Conservation (phyloP, 1,284 basidiomycete genomes). For the Melampsora occidentalis region DNA sequence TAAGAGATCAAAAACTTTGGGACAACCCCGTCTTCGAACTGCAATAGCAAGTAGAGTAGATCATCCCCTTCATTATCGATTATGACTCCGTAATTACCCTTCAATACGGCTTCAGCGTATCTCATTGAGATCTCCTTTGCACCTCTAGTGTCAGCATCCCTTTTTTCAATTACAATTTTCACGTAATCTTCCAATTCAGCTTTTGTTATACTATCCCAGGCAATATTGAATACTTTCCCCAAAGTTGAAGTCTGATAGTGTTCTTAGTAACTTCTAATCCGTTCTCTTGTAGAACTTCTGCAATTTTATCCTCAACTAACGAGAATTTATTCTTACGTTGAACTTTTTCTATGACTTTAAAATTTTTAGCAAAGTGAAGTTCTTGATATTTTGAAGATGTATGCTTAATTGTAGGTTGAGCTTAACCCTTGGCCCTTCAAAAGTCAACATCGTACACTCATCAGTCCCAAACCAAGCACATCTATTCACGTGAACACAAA, state of each 20-base stretch:
- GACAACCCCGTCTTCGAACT: background rate
- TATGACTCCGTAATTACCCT: background rate
- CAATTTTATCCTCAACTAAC: background rate
- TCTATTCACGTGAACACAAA: too few species aligned
- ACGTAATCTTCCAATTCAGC: background rate
- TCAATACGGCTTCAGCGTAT: background rate
- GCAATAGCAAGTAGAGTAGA: background rate
- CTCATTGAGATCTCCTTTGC: background rate
- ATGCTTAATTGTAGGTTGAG: too few species aligned
- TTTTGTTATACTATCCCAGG: background rate
- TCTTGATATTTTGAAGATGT: background rate
- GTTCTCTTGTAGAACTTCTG: background rate
- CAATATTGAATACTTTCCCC: background rate
- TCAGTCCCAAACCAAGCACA: too few species aligned
- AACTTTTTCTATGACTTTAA: constrained; percentile 1
- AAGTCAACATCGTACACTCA: too few species aligned
- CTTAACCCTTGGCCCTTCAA: too few species aligned
- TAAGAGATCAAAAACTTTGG: constrained; percentile 1
- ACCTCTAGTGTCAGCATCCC: background rate
- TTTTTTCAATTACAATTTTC: background rate
- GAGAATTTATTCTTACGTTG: background rate
- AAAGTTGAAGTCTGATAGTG: background rate
- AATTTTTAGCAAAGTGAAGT: background rate
- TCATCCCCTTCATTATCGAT: constrained; percentile 1
- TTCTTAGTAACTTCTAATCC: background rate